These are phyloP conservation scores for Penstemon newberryi DNA, from an alignment of 257 asterid genomes.

Conservation along the genomic window DNA sequence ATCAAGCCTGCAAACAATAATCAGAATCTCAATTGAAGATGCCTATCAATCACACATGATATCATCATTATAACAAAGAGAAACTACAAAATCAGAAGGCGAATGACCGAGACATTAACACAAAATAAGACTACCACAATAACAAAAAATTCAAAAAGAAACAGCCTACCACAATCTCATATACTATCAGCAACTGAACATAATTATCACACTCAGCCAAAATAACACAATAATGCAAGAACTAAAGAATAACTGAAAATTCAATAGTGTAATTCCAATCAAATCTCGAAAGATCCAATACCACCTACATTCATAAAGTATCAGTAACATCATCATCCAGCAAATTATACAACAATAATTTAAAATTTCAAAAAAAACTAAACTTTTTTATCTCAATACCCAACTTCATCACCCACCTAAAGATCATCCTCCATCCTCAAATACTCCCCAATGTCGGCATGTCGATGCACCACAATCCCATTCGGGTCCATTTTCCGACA, in stretches of 20 bases:
- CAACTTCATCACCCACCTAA: conserved; percentile 25
- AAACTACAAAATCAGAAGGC: not conserved
- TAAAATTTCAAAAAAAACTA: not conserved
- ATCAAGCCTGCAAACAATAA: not conserved
- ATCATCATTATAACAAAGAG: not conserved
- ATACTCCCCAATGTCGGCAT: conserved; percentile 87
- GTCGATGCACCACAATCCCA: conserved; percentile 79
- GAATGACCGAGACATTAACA: too few species aligned
- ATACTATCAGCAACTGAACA: not conserved
- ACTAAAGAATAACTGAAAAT: not conserved
- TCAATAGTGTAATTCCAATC: conserved; percentile 7
- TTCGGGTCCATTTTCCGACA: conserved; percentile 87
- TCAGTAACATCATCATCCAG: conserved; percentile 7
- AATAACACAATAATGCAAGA: not conserved
- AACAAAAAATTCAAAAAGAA: too few species aligned
- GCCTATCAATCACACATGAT: not conserved
- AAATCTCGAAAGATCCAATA: not conserved
- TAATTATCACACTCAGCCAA: not conserved
- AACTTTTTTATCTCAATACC: not conserved
- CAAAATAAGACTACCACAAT: not conserved
- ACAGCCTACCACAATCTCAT: too few species aligned
- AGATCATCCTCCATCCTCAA: conserved; percentile 92
- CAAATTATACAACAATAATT: conserved; percentile 5
- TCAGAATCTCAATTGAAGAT: not conserved
- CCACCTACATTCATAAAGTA: not conserved